These are phyloP conservation scores for Silene latifolia DNA, from an alignment of 148 eudicot genomes.

Conservation along the genomic window DNA sequence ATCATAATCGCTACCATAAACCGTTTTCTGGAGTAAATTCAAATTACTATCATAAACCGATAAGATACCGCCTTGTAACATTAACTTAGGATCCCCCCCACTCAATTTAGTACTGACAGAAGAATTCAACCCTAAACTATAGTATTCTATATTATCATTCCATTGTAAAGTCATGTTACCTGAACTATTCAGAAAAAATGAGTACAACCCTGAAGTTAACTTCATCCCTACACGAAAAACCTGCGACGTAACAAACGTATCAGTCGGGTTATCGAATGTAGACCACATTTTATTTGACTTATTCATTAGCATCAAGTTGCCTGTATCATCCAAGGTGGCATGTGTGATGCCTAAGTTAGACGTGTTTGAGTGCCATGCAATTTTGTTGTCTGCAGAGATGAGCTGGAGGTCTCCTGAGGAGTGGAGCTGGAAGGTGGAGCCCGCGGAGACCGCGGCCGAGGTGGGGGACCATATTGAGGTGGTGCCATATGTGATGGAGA, in stretches of 20 bases:
- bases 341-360: slow-evolving; percentile 42
- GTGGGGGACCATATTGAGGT: slow-evolving; percentile 54
- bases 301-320: slow-evolving; percentile 55
- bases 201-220: slow-evolving; percentile 54
- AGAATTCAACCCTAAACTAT: slow-evolving; percentile 53
- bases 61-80: slow-evolving; percentile 46
- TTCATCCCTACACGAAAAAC: slow-evolving; percentile 33
- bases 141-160: slow-evolving; percentile 50
- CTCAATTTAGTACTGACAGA: slow-evolving; percentile 31
- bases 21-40: slow-evolving; percentile 23
- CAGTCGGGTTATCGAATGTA: slow-evolving; percentile 65
- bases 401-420: slow-evolving; percentile 49
- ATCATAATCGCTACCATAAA: slow-evolving; percentile 25
- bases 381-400: slow-evolving; percentile 24
- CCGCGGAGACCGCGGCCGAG: slow-evolving; percentile 26
- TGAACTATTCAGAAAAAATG: slow-evolving; percentile 36
- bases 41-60: slow-evolving; percentile 40
- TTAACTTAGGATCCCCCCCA: slow-evolving; percentile 35
- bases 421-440: slow-evolving; percentile 41
- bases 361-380: slow-evolving; percentile 63
- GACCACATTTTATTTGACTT: slow-evolving; percentile 51
- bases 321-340: slow-evolving; percentile 48
- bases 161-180: slow-evolving; percentile 68
- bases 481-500: slow-evolving; percentile 46
- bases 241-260: slow-evolving; percentile 53